Base-by-base conservation (phyloP, 805 yeast genomes). In the Lipomyces kockii region DNA sequence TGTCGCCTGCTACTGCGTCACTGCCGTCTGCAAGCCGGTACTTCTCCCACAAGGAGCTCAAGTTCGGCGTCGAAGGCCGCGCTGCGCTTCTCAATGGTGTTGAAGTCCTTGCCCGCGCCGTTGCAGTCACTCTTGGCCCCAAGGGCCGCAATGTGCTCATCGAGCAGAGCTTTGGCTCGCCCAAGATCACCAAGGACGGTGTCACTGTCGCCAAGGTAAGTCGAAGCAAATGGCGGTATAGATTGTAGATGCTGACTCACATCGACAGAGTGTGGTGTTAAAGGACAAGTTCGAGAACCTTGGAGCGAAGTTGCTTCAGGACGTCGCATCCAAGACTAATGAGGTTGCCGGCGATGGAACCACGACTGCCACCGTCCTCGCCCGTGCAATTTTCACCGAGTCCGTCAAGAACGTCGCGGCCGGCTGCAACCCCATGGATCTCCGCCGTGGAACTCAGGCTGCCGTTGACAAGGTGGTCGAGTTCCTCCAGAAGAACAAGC, bases 281-380 rank as follows among this genome's bases (percentile, higher is more conserved):
- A 83, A 89, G 78, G 96, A 95, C 83, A 91, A 89, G 80, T 94
- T 93, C 76, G 98, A 94, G 83, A 94, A 94, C 82, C 84, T 95
- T 84, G 99, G 99, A 68, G 97, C 97, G 66, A 69, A 68, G 83
- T 85, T 94, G 73, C 83, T 94, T 76, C 98, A 93, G 82, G 98
- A 95, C 79, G 98, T 95, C 68, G 97, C 98, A 55, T 88, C 96
- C 74, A 94, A 91, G 86, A 93, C 99, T 76, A 95, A 95, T 80
- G 97, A 94, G 81, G 86, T 90, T 75, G 98, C 98, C 69, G 99
- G 99, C 82, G 99, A 94, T 77, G 99, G 99, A 81, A 94, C 99
- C 72, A 94, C 99, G 51, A 89, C 97, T 57, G 98, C 98, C 74
- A 95, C 98, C 60, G 97, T 94, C 64, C 85, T 94, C 74, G 98